Evolutionary conservation across 768 basidiomycete species (phyloP), one percentile per base, ranked within the genome.

Genomic region (Terana coerulea): DNA sequence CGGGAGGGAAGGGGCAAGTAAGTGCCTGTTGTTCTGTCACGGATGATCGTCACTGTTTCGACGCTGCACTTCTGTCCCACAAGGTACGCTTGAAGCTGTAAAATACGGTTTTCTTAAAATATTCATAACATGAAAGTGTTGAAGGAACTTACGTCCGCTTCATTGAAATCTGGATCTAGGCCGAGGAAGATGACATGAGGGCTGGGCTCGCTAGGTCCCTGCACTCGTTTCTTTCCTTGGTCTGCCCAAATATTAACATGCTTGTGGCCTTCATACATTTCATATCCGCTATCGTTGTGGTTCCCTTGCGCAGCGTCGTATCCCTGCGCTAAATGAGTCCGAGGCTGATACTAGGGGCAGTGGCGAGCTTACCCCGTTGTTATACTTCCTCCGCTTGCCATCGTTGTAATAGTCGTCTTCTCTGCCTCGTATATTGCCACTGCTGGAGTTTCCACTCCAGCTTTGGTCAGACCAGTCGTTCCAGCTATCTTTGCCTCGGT

Each of bases 11-110:
- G 75, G 73, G 86, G 83, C 79, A 88, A 88, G 80, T 86, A 89
- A 88, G 81, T 86, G 86, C 94, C 94, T 81, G 95, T 87, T 80
- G 83, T 79, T 83, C 89, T 89, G 69, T 98, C 95, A 77, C 90
- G 85, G 68, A 98, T 95, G 61, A 98, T 95, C 62, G 93, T 98
- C 63, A 91, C 88, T 52, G 87, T 86, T 72, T 91, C 88, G 62
- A 90, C 75, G 66, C 74, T 80, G 74, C 83, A 91, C 47, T 84
- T 83, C 63, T 85, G 75, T 54, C 78, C 78, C 59, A 77, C 73
- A 60, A 91, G 81, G 70, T 83, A 89, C 55, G 83, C 80, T 73
- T 90, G 85, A 64, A 93, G 79, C 91, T 92, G 73, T 65, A 66
- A 61, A 61, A 57, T 63, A 65, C 55, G 28, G 58, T 59, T 61